Conservation (phyloP, 805 yeast species). For the Yamadazyma philogaea region DNA sequence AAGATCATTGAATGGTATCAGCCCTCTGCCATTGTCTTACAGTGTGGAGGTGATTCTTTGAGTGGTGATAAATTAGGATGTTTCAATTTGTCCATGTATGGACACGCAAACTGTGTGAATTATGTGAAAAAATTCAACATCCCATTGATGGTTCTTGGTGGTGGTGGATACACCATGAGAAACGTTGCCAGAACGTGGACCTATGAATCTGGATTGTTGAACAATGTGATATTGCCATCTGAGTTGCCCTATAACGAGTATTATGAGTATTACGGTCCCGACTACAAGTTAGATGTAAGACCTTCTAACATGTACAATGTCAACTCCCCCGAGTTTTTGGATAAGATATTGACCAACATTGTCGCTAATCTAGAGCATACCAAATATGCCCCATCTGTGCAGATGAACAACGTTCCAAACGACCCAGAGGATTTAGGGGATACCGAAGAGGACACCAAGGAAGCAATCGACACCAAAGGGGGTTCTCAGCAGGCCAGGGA, state of each 20-base stretch:
- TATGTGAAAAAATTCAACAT: constrained; percentile 81
- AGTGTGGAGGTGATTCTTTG: constrained; percentile 97
- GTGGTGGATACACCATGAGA: constrained; percentile 98
- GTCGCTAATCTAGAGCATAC: constrained; percentile 79
- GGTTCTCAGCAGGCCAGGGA: constrained; percentile 88
- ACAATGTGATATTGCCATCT: constrained; percentile 72
- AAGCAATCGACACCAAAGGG: constrained; percentile 84
- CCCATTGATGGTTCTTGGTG: constrained; percentile 93
- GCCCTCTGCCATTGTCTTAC: constrained; percentile 95
- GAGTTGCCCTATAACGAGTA: constrained; percentile 91
- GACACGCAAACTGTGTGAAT: constrained; percentile 94
- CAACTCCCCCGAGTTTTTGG: constrained; percentile 86
- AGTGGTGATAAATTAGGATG: constrained; percentile 96
- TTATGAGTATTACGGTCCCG: constrained; percentile 97
- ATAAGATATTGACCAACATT: constrained; percentile 76
- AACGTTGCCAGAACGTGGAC: constrained; percentile 97
- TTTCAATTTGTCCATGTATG: constrained; percentile 87
- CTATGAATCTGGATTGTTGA: constrained; percentile 83
- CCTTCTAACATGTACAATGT: constrained; percentile 97
- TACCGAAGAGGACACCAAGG: constrained; percentile 77
- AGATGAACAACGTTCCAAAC: constrained; percentile 82
- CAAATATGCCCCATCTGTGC: constrained; percentile 97
- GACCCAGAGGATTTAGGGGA: constrained; percentile 87
- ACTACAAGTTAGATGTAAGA: constrained; percentile 89
- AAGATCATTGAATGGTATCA: constrained; percentile 81